A percentile compares a stretch with the other conserved stretches of the same genome.
Evolutionary conservation across 2,329 filamentous ascomycete genomes (phyloP).

Genomic region (Calonectria crousiana): DNA sequence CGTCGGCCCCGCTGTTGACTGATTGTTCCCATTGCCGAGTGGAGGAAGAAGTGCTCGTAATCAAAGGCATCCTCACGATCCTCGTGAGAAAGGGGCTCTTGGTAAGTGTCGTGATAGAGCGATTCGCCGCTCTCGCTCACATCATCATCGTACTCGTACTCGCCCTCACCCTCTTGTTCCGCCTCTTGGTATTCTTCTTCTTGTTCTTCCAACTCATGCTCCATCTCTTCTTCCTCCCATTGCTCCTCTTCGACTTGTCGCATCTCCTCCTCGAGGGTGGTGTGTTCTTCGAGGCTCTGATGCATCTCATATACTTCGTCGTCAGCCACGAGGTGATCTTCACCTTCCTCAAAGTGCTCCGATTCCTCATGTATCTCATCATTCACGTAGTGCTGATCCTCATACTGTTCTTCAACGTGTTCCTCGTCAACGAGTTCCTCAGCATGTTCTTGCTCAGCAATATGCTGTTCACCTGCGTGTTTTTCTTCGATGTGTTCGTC

Average conservation of each 20-base stretch:
- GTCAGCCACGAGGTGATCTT: background rate
- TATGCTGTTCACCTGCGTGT: background rate
- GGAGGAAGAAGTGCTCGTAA: slow-evolving; percentile 95
- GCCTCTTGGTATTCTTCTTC: slow-evolving; percentile 35
- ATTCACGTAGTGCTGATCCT: slow-evolving; percentile 11
- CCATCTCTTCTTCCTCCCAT: slow-evolving; percentile 33
- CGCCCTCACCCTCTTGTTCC: slow-evolving; percentile 48
- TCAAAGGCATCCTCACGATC: slow-evolving; percentile 96
- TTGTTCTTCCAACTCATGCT: slow-evolving; percentile 39
- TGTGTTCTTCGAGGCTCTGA: background rate
- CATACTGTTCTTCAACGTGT: slow-evolving; percentile 5
- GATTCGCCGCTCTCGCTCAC: slow-evolving; percentile 74
- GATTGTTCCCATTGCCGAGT: slow-evolving; percentile 89
- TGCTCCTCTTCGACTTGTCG: slow-evolving; percentile 13
- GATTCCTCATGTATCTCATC: background rate
- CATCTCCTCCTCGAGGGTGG: background rate
- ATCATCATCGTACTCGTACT: slow-evolving; percentile 51
- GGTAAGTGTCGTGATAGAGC: slow-evolving; percentile 71
- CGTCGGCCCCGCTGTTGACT: slow-evolving; percentile 54
- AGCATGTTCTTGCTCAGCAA: slow-evolving; percentile 45
- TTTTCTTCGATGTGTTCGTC: background rate
- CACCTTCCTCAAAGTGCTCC: slow-evolving; percentile 40
- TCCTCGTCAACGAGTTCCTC: background rate
- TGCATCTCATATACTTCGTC: background rate
- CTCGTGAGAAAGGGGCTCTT: slow-evolving; percentile 81